These are phyloP conservation scores for Boechera retrofracta DNA, from an alignment of 345 rosid genomes.

Conservation along the genomic window DNA sequence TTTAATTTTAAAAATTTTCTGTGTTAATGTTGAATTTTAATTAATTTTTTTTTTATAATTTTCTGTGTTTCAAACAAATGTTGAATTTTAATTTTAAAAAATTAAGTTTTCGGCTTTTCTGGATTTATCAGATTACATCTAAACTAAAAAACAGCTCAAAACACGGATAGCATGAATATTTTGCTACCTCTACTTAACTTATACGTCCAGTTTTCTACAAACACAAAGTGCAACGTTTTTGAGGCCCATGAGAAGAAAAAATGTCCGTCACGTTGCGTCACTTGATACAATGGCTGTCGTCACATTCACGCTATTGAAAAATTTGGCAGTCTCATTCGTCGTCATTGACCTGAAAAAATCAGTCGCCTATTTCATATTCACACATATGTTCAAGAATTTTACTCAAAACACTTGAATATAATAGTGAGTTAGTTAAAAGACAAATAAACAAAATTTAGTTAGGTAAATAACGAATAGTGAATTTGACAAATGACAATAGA, in stretches of 20 bases:
- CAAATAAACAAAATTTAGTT: background rate
- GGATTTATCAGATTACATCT: background rate
- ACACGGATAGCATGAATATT: constrained; percentile 7
- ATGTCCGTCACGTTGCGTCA: constrained; percentile 10
- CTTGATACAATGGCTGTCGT: background rate
- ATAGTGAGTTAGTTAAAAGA: background rate
- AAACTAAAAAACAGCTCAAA: background rate
- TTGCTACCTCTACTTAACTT: constrained; percentile 11
- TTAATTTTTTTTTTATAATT: too few species aligned
- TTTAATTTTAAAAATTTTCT: too few species aligned
- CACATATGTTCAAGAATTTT: background rate
- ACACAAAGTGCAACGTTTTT: constrained; percentile 33
- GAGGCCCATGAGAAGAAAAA: background rate
- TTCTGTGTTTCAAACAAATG: too few species aligned
- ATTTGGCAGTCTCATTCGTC: constrained; percentile 16
- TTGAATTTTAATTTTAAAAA: background rate
- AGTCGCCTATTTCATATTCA: background rate
- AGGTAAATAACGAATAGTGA: background rate
- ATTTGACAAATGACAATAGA: background rate
- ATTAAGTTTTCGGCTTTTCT: background rate
- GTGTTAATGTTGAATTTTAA: background rate
- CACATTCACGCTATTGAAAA: constrained; percentile 4
- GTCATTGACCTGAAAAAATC: constrained; percentile 17
- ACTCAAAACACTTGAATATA: background rate
- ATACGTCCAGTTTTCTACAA: constrained; percentile 1